Evolutionary conservation across 345 rosid genomes (phyloP).

Genomic region (Aquilaria malaccensis): DNA sequence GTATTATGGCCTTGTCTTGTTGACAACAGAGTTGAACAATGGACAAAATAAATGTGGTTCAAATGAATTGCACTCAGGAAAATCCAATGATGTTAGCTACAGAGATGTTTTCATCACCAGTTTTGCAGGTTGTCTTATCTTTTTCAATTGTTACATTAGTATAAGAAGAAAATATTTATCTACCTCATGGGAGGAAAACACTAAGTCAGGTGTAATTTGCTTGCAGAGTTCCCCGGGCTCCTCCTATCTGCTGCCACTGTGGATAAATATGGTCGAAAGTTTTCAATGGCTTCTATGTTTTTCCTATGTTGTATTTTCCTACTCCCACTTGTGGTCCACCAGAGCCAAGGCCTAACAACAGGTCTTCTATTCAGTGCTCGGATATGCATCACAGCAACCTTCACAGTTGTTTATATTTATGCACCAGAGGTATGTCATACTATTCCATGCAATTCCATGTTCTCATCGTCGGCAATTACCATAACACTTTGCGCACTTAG

Average conservation of each 20-base stretch:
- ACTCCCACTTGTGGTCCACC: slow-evolving; percentile 66
- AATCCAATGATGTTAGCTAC: slow-evolving; percentile 47
- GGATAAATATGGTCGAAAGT: slow-evolving; percentile 76
- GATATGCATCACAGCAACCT: slow-evolving; percentile 74
- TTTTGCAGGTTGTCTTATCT: slow-evolving; percentile 54
- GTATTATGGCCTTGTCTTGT: slow-evolving; percentile 82
- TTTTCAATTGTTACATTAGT: slow-evolving; percentile 1
- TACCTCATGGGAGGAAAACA: neutral
- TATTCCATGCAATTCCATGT: no score
- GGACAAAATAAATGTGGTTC: slow-evolving; percentile 38
- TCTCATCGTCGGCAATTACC: no score
- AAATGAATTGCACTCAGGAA: slow-evolving; percentile 15
- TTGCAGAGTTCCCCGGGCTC: slow-evolving; percentile 82
- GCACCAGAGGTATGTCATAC: slow-evolving; percentile 72
- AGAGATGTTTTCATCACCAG: slow-evolving; percentile 70
- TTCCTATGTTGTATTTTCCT: slow-evolving; percentile 63
- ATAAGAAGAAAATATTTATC: neutral
- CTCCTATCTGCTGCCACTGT: slow-evolving; percentile 65
- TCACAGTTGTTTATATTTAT: slow-evolving; percentile 64
- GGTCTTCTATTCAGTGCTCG: slow-evolving; percentile 73
- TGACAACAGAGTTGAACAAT: slow-evolving; percentile 77
- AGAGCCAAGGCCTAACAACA: slow-evolving; percentile 54
- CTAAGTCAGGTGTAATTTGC: slow-evolving; percentile 15
- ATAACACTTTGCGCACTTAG: no score
- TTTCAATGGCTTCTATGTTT: slow-evolving; percentile 75